phyloP scores from a whole-genome alignment of 345 rosid species.

The Eucalyptus erythrocorys region DNA sequence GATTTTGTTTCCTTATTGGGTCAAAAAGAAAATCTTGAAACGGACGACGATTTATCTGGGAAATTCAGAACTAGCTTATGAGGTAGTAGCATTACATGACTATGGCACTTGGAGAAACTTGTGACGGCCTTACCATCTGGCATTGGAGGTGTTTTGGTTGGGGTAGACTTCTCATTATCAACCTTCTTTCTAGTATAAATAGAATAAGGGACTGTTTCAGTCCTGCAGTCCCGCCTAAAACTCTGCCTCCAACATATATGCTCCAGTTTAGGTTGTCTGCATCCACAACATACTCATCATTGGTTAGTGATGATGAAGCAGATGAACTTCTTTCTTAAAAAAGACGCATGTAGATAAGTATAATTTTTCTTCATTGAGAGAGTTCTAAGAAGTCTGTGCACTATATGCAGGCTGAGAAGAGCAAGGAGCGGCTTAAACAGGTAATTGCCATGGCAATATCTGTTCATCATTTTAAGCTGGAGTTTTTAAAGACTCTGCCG shows the following conservation, averaged over 20 bases:
- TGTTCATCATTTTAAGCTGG: background rate
- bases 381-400: background rate
- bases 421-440: background rate
- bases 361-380: background rate
- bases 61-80: background rate
- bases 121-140: background rate
- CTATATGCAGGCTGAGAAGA: background rate
- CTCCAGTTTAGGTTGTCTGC: background rate
- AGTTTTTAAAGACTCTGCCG: background rate
- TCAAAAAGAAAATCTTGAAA: background rate
- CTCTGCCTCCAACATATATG: background rate
- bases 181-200: background rate
- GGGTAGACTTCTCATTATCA: background rate
- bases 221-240: background rate
- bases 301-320: background rate
- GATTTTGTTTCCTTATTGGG: background rate
- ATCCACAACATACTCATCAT: background rate
- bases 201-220: background rate
- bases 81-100: background rate
- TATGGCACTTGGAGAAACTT: background rate
- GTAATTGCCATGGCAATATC: background rate
- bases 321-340: background rate
- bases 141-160: background rate
- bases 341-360: background rate
- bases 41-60: background rate